Evolutionary conservation across 1,139 yeast species (phyloP).

Genomic region (Blastobotrys capitulatus): DNA sequence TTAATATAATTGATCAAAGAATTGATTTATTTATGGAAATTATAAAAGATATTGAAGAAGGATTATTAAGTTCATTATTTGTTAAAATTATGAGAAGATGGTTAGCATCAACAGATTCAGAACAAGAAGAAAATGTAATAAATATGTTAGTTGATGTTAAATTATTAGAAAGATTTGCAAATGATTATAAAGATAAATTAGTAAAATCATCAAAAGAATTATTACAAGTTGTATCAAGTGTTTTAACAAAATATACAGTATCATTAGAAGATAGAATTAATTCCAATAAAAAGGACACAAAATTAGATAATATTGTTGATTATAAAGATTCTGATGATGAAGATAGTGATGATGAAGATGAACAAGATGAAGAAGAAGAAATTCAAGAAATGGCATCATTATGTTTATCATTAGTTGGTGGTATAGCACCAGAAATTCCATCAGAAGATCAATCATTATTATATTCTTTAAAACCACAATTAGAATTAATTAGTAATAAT

Average conservation of each 20-base stretch:
- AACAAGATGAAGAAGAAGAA: conserved; percentile 25
- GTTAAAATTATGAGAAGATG: conserved; percentile 52
- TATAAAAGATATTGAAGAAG: conserved; percentile 46
- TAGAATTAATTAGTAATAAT: conserved; percentile 26
- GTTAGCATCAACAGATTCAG: conserved; percentile 36
- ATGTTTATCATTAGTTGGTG: conserved; percentile 28
- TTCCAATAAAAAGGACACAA: conserved; percentile 2
- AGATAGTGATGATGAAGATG: conserved; percentile 26
- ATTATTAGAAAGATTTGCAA: conserved; percentile 58
- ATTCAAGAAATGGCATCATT: conserved; percentile 25
- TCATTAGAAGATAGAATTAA: conserved; percentile 16
- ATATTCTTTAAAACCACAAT: conserved; percentile 28
- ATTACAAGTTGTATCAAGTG: conserved; percentile 48
- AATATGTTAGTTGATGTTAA: conserved; percentile 55
- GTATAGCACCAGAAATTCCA: conserved; percentile 22
- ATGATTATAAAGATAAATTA: conserved; percentile 53
- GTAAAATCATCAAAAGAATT: conserved; percentile 59
- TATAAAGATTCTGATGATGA: conserved; percentile 24
- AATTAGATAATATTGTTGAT: conserved; percentile 10
- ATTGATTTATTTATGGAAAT: conserved; percentile 44
- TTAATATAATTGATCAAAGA: conserved; percentile 47
- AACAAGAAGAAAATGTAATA: conserved; percentile 38
- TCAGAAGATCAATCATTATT: conserved; percentile 41
- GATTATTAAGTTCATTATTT: conserved; percentile 45
- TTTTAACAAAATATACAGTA: conserved; percentile 34